Conservation (phyloP, 1,139 yeast genomes). For the Pichia sp. region DNA sequence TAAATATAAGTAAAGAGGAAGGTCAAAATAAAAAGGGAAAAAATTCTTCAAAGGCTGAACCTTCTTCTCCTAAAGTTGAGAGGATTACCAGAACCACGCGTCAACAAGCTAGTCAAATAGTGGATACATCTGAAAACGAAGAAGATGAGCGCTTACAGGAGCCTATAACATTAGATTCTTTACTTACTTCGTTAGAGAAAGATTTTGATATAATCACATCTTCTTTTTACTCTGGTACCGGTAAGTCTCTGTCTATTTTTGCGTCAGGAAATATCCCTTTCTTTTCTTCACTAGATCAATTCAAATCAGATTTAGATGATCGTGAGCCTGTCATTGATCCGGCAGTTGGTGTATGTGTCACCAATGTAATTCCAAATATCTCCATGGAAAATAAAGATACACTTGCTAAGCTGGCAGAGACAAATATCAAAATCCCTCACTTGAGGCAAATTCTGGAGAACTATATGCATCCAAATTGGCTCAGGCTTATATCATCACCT, state of each 20-base stretch:
- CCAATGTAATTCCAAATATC: slow-evolving; percentile 53
- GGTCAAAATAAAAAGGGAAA: slow-evolving; percentile 5
- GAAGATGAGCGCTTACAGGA: slow-evolving; percentile 13
- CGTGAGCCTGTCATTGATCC: slow-evolving; percentile 55
- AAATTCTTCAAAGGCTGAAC: background rate
- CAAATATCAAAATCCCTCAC: slow-evolving; percentile 50
- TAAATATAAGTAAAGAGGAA: slow-evolving; percentile 6
- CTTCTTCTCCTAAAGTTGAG: slow-evolving; percentile 5
- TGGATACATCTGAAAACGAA: slow-evolving; percentile 9
- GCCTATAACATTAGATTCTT: slow-evolving; percentile 23
- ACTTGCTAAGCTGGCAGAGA: slow-evolving; percentile 32
- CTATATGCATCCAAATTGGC: slow-evolving; percentile 84
- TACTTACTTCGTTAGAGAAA: slow-evolving; percentile 30
- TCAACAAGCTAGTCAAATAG: background rate
- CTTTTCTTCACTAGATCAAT: slow-evolving; percentile 55
- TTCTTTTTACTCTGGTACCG: slow-evolving; percentile 50
- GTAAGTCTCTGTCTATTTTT: slow-evolving; percentile 51
- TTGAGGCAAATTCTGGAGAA: slow-evolving; percentile 58
- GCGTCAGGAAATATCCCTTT: slow-evolving; percentile 46
- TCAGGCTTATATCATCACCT: slow-evolving; percentile 68
- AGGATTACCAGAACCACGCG: slow-evolving; percentile 1
- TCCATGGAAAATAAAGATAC: slow-evolving; percentile 28
- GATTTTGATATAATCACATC: slow-evolving; percentile 66
- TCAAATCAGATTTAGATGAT: slow-evolving; percentile 60
- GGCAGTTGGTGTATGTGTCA: slow-evolving; percentile 39